Evolutionary conservation across 192 early-diverging fungal species (phyloP), one percentile per base, ranked within the genome.

Genomic region (Entomortierella chlamydospora): DNA sequence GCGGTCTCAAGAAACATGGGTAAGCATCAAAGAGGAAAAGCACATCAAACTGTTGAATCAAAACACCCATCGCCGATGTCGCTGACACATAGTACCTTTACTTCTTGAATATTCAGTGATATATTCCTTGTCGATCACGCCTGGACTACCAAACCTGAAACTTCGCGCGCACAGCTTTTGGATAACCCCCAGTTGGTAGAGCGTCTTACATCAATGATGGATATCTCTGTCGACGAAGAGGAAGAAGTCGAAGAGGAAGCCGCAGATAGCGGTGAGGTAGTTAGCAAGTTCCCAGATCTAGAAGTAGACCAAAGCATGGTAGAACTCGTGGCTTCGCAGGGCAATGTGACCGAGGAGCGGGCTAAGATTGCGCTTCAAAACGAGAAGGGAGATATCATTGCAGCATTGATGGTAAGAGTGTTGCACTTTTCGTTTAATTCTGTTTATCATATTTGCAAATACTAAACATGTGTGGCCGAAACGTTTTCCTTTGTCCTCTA

Each of bases 101-200:
- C n/a, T n/a, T n/a, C n/a, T n/a, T n/a, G n/a, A n/a, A n/a, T n/a
- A n/a, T 23, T 26, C 47, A 88, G 88, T 60, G 80, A 90, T 42
- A 89, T 93, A 30, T 93, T 90, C 57, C 71, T 93, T 65, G 83
- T 92, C 7, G 92, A 92, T 47, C 90, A 92, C 51, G 88, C 90
- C 10, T 93, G 92, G 92, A 93, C 92, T 5, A 93, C 92, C 22
- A 83, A 87, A 7, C 73, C 86, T 1, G 87, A 87, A 34, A 84
- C 79, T 37, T 90, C 85, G 1, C 76, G 74, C 12, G 68, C 83
- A 28, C 83, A 92, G 55, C 80, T 93, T 20, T 67, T 82, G 18
- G 72, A 76, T 22, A 82, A 85, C 7, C 88, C 88, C 0, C 84
- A 83, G 6, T 64, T 93, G 60, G 64, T 92, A 53, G 89, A 91